These are phyloP conservation scores for Spinacia oleracea DNA, from an alignment of 179 eudicot genomes.

Conservation along the genomic window DNA sequence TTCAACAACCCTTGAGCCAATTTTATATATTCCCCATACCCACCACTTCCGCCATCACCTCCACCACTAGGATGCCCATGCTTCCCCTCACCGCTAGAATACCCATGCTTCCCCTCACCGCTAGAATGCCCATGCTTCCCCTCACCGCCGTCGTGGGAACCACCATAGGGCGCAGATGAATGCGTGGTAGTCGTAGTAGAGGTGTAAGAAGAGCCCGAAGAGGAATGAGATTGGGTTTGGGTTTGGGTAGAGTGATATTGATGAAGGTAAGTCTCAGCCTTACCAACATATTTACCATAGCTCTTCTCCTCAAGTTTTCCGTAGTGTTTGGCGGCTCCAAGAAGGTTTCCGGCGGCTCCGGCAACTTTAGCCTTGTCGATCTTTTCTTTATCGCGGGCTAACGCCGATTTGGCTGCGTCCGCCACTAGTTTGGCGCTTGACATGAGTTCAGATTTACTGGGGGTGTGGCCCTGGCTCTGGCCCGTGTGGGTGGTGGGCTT, in stretches of 20 bases:
- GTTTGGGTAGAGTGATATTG: conserved; percentile 27
- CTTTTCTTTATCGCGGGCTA: conserved; percentile 27
- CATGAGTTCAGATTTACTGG: conserved; percentile 40
- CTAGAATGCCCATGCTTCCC: not conserved
- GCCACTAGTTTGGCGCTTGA: conserved; percentile 52
- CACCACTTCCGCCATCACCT: not conserved
- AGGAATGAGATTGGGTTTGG: conserved; percentile 8
- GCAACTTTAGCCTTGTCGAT: conserved; percentile 48
- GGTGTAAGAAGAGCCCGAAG: conserved; percentile 16
- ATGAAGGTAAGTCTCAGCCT: conserved; percentile 55
- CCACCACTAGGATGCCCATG: conserved; percentile 11
- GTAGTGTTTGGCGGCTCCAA: conserved; percentile 49
- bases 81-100: not conserved
- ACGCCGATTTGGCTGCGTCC: conserved; percentile 48
- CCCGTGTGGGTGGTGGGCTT: conserved; percentile 10
- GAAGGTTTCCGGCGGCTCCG: conserved; percentile 45
- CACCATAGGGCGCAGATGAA: not conserved
- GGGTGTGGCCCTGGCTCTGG: not conserved
- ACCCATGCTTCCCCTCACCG: not conserved
- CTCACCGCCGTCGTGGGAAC: not conserved
- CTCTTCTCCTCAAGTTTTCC: conserved; percentile 53
- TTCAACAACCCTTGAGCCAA: conserved; percentile 20
- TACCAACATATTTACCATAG: conserved; percentile 49
- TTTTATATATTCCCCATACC: conserved; percentile 13
- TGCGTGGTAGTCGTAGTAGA: not conserved